These are phyloP conservation scores for Ascochyta viciae-villosae DNA, from an alignment of 2,329 filamentous ascomycete genomes.

Conservation along the genomic window DNA sequence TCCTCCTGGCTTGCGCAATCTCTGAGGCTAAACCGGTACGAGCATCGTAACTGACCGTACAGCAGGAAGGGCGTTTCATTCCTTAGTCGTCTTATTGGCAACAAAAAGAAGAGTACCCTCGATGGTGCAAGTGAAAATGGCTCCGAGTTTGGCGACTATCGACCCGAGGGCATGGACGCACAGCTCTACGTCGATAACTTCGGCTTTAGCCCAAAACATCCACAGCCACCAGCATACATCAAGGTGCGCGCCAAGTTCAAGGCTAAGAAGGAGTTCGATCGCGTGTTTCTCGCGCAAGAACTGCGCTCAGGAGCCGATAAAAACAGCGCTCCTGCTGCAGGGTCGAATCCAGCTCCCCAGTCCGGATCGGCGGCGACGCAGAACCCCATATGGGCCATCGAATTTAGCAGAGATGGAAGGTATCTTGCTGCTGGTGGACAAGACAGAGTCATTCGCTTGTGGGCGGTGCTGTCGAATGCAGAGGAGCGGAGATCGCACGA, in stretches of 20 bases:
- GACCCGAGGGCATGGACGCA: slow-evolving; percentile 82
- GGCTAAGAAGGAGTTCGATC: slow-evolving; percentile 80
- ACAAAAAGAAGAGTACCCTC: slow-evolving; percentile 72
- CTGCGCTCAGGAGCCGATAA: slow-evolving; percentile 64
- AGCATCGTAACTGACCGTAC: slow-evolving; percentile 20
- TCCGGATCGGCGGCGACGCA: slow-evolving; percentile 48
- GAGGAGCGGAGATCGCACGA: slow-evolving; percentile 81
- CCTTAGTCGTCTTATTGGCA: slow-evolving; percentile 82
- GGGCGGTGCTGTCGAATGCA: slow-evolving; percentile 82
- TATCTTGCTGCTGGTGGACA: slow-evolving; percentile 93
- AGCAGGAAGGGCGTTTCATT: slow-evolving; percentile 86
- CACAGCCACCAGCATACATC: slow-evolving; percentile 90
- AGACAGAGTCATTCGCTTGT: slow-evolving; percentile 84
- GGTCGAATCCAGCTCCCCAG: slow-evolving; percentile 38
- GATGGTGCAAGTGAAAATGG: slow-evolving; percentile 64
- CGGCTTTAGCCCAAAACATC: slow-evolving; percentile 84
- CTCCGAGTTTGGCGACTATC: slow-evolving; percentile 71
- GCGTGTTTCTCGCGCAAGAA: slow-evolving; percentile 90
- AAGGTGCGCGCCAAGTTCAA: slow-evolving; percentile 83
- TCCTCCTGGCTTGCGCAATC: not conserved
- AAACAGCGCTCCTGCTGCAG: slow-evolving; percentile 33
- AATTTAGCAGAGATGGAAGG: slow-evolving; percentile 90
- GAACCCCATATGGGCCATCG: slow-evolving; percentile 86
- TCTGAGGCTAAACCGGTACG: not conserved
- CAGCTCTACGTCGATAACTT: slow-evolving; percentile 76